These are phyloP conservation scores for Mycena polygramma DNA, from an alignment of 768 basidiomycete genomes.

Conservation along the genomic window DNA sequence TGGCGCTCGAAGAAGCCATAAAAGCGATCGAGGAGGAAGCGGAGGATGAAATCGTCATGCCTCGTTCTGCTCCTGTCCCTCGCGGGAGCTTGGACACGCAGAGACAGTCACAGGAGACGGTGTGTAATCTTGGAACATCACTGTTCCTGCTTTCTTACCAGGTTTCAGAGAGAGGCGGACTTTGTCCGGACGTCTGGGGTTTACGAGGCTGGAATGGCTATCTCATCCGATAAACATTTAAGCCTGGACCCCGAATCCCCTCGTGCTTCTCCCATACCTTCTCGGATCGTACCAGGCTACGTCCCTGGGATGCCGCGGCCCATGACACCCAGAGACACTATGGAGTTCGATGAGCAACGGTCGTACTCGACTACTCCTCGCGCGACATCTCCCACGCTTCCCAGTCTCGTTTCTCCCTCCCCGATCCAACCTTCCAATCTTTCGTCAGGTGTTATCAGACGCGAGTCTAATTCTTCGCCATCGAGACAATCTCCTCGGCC, in stretches of 20 bases:
- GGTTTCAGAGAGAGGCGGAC: conserved; percentile 51
- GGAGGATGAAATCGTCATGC: conserved; percentile 84
- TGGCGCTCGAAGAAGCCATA: conserved; percentile 82
- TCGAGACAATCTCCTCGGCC: conserved; percentile 60
- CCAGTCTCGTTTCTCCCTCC: conserved; percentile 49
- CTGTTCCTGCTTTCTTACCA: conserved; percentile 22
- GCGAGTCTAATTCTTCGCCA: conserved; percentile 69
- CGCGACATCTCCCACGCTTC: conserved; percentile 74
- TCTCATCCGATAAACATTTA: conserved; percentile 73
- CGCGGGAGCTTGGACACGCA: conserved; percentile 54
- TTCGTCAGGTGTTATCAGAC: conserved; percentile 58
- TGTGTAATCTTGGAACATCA: conserved; percentile 44
- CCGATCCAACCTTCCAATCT: conserved; percentile 52
- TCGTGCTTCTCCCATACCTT: conserved; percentile 73
- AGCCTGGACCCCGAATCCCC: conserved; percentile 62
- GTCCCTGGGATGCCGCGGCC: conserved; percentile 92
- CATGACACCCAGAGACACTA: conserved; percentile 85
- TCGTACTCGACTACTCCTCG: conserved; percentile 85
- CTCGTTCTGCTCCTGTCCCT: conserved; percentile 67
- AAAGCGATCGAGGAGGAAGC: conserved; percentile 82
- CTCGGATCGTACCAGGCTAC: conserved; percentile 81
- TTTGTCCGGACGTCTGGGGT: conserved; percentile 55
- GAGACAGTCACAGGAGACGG: conserved; percentile 41
- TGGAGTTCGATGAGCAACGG: conserved; percentile 78
- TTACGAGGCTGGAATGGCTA: conserved; percentile 76